These are phyloP conservation scores for Caloboletus inedulis DNA, from an alignment of 1,284 basidiomycete genomes.

Conservation along the genomic window DNA sequence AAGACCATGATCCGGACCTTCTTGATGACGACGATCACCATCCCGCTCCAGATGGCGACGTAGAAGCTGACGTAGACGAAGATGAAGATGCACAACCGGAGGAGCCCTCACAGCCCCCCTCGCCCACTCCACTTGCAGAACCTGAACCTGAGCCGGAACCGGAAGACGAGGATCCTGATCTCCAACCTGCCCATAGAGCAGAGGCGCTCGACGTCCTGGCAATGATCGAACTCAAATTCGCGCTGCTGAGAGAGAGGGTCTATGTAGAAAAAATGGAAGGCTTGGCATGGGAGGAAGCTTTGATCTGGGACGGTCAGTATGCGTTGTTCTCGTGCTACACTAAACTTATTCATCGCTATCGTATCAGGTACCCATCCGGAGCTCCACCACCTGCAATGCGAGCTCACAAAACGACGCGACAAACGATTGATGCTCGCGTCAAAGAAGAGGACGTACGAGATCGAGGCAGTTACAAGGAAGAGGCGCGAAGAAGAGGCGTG, in stretches of 20 bases:
- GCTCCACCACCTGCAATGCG: conserved; percentile 71
- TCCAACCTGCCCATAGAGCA: conserved; percentile 72
- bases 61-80: conserved; percentile 37
- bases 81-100: conserved; percentile 37
- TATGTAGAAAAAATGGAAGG: conserved; percentile 83
- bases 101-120: conserved; percentile 26
- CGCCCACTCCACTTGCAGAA: conserved; percentile 25
- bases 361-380: conserved; percentile 75
- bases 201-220: conserved; percentile 78
- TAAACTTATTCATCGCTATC: conserved; percentile 2
- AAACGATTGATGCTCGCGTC: conserved; percentile 71
- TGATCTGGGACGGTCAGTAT: conserved; percentile 60
- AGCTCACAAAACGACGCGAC: conserved; percentile 69
- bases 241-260: conserved; percentile 64
- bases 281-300: conserved; percentile 70
- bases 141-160: conserved; percentile 25
- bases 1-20: conserved; percentile 26
- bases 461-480: conserved; percentile 53
- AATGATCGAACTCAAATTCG: conserved; percentile 75
- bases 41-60: conserved; percentile 25
- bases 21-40: conserved; percentile 25
- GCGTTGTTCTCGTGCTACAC: not conserved
- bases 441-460: conserved; percentile 64
- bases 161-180: conserved; percentile 51
- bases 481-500: conserved; percentile 59